A percentile compares a stretch with the other conserved stretches of the same genome.
These are phyloP conservation scores for Uromyces viciae-fabae DNA, from an alignment of 1,284 basidiomycete genomes.

Conservation along the genomic window DNA sequence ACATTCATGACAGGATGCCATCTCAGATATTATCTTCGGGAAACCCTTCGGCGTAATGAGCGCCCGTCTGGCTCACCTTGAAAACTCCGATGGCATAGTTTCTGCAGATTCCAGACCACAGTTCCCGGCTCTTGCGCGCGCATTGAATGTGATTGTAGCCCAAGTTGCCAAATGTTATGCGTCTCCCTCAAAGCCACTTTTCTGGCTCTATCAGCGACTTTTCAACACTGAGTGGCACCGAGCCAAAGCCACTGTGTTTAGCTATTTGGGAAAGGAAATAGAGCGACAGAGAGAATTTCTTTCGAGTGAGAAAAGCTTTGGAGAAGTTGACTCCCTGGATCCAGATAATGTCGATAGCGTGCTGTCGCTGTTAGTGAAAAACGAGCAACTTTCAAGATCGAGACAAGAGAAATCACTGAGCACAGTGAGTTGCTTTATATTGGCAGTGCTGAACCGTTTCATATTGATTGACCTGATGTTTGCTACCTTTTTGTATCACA, in stretches of 20 bases:
- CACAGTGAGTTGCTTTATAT: not conserved
- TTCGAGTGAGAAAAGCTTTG: conserved; percentile 6
- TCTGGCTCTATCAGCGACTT: conserved; percentile 22
- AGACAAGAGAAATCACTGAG: conserved; percentile 11
- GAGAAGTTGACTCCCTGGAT: not conserved
- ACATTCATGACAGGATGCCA: conserved; percentile 20
- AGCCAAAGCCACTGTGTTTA: conserved; percentile 15
- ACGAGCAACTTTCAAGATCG: not conserved
- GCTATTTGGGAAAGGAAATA: not conserved
- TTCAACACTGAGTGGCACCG: conserved; percentile 20
- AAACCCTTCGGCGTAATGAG: conserved; percentile 30
- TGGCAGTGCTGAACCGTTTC: not conserved
- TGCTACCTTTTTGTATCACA: not conserved
- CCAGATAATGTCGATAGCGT: conserved; percentile 24
- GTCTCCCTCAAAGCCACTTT: conserved; percentile 31
- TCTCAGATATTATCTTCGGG: conserved; percentile 42
- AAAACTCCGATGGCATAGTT: conserved; percentile 10
- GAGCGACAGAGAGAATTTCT: not conserved
- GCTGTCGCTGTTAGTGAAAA: conserved; percentile 19
- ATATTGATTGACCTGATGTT: not conserved
- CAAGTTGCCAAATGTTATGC: conserved; percentile 23
- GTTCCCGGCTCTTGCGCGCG: conserved; percentile 22
- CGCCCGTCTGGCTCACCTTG: conserved; percentile 25
- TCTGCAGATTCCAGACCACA: conserved; percentile 33
- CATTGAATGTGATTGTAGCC: conserved; percentile 30